Evolutionary conservation across 2,329 filamentous ascomycete genomes (phyloP).

Genomic region (Phialophora tarda): DNA sequence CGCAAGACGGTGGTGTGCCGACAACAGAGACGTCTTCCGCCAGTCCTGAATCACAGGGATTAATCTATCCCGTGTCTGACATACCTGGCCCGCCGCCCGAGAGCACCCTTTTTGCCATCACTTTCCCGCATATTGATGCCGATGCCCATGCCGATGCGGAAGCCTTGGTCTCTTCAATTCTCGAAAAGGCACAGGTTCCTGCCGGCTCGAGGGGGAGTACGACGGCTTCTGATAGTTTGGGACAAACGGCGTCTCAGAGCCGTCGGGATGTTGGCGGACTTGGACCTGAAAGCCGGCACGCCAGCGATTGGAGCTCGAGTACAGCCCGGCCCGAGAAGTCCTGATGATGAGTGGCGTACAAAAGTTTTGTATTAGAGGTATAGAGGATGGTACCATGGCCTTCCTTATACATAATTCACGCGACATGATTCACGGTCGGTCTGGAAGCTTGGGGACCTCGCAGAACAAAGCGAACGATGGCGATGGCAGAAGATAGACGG

Average conservation of each 20-base stretch:
- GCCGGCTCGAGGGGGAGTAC: neutral
- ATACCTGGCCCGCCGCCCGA: slow-evolving; percentile 34
- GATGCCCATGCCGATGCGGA: slow-evolving; percentile 13
- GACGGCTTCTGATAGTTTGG: neutral
- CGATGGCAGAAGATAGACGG: neutral
- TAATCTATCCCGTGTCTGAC: slow-evolving; percentile 19
- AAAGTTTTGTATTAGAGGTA: neutral
- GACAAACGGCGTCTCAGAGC: neutral
- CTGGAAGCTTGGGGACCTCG: neutral
- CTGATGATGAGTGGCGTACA: neutral
- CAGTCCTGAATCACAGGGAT: slow-evolving; percentile 3
- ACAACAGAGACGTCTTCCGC: slow-evolving; percentile 4
- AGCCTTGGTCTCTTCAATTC: slow-evolving; percentile 15
- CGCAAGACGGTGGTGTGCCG: slow-evolving; percentile 14
- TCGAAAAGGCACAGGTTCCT: slow-evolving; percentile 6
- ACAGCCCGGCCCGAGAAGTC: slow-evolving; percentile 27
- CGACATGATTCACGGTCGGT: neutral
- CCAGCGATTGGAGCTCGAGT: slow-evolving; percentile 34
- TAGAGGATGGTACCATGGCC: neutral
- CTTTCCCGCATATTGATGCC: slow-evolving; percentile 12
- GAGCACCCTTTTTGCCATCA: slow-evolving; percentile 12
- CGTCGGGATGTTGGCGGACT: slow-evolving; percentile 27
- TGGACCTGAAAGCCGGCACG: slow-evolving; percentile 13
- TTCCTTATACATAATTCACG: neutral
- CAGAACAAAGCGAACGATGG: neutral